Evolutionary conservation across 345 rosid genomes (phyloP), one percentile per base, ranked within the genome.

Genomic region (Linum usitatissimum): DNA sequence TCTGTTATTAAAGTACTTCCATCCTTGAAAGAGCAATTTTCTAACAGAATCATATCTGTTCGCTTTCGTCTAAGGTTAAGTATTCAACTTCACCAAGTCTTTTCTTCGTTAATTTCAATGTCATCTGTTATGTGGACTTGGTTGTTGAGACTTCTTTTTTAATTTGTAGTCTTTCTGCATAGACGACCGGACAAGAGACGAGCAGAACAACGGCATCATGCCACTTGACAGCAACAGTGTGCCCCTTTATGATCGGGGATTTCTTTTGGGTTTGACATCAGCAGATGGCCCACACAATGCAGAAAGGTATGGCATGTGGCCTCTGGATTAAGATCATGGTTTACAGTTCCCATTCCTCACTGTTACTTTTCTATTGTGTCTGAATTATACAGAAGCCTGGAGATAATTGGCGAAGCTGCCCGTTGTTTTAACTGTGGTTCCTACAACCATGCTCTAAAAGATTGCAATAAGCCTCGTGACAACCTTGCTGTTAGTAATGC

Each of bases 341-440:
- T 34, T 55, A 39, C 13, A 4, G 18, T 14, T 20, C 59, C 36
- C 42, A 12, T 67, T 18, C 13, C 51, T 45, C 58, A 45, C 21
- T 63, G 18, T 61, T 70, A 64, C 21, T 68, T 28, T 64, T 72
- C n/a, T 40, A 56, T 67, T 10, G 51, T 45, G 10, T 45, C 51
- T 10, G 51, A 5, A 45, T 62, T 76, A 5, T 73, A 60, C 75
- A 93, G 99, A 61, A 90, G 90, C 21, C 68, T 76, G 77, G 84
- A 77, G 88, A 84, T 90, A 69, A n/a, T 78, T 38, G 90, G 66
- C 31, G 89, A 81, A 66, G 86, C 95, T 70, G 66, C 84, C 55
- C 95, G 97, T 13, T 90, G 99, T 78, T 93, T 90, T 80, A 93
- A 93, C 61, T 93, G 99, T 64, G 88, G 96, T 59, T 79, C 91